Conservation (phyloP, 106 monocot species). For the Allium cepa region DNA sequence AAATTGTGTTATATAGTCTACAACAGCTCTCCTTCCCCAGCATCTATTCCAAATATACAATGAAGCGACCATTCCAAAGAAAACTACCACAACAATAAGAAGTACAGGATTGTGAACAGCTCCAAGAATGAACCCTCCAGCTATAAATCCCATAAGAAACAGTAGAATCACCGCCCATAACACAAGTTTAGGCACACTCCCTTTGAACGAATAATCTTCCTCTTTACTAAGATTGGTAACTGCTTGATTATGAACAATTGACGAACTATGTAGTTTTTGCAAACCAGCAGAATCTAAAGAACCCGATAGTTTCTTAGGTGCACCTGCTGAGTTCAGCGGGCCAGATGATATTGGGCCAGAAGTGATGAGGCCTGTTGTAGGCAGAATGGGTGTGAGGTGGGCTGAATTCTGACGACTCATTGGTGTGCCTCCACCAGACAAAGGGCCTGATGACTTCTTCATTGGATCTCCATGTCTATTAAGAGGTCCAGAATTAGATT, state of each 20-base stretch:
- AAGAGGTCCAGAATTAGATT: slow-evolving; percentile 61
- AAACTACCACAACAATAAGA: slow-evolving; percentile 65
- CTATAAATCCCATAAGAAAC: slow-evolving; percentile 71
- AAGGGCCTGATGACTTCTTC: slow-evolving; percentile 71
- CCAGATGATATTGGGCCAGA: slow-evolving; percentile 78
- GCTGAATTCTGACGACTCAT: slow-evolving; percentile 83
- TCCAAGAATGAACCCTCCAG: slow-evolving; percentile 48
- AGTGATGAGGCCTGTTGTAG: slow-evolving; percentile 75
- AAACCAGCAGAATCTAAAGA: slow-evolving; percentile 60
- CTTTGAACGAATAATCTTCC: slow-evolving; percentile 40
- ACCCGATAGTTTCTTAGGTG: slow-evolving; percentile 61
- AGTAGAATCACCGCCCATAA: slow-evolving; percentile 47
- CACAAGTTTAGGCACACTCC: slow-evolving; percentile 53
- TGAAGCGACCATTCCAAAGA: slow-evolving; percentile 58
- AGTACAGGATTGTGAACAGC: slow-evolving; percentile 76
- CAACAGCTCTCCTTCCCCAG: slow-evolving; percentile 45
- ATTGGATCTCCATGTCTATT: slow-evolving; percentile 51
- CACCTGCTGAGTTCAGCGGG: slow-evolving; percentile 72
- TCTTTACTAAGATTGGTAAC: slow-evolving; percentile 52
- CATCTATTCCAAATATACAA: slow-evolving; percentile 65
- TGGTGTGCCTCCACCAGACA: slow-evolving; percentile 65
- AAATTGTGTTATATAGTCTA: slow-evolving; percentile 47
- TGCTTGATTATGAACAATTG: slow-evolving; percentile 57
- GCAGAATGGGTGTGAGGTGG: slow-evolving; percentile 44
- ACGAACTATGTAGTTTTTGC: slow-evolving; percentile 36